These are phyloP conservation scores for Penicillium sp. DNA, from an alignment of 2,329 filamentous ascomycete species.

Conservation along the genomic window DNA sequence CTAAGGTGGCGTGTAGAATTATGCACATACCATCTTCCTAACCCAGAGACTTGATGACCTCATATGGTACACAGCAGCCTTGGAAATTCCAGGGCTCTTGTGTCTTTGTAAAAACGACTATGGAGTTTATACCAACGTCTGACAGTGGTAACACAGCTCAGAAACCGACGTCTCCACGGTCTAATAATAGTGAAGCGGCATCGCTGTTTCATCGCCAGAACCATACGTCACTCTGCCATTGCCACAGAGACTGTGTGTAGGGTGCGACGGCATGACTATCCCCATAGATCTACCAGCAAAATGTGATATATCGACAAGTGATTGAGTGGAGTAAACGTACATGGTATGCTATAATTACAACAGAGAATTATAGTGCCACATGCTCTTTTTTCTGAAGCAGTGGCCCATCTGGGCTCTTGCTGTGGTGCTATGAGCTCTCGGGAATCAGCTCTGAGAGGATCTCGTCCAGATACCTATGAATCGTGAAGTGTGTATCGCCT, in stretches of 20 bases:
- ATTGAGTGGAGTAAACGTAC: not conserved
- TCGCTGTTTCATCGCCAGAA: not conserved
- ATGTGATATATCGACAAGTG: not conserved
- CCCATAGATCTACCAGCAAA: not conserved
- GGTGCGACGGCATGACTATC: not conserved
- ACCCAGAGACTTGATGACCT: not conserved
- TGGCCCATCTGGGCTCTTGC: not conserved
- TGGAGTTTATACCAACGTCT: not conserved
- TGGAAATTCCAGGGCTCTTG: not conserved
- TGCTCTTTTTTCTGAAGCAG: not conserved
- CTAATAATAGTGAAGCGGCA: not conserved
- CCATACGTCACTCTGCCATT: not conserved
- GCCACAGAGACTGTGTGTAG: not conserved
- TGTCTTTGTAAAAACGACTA: not conserved
- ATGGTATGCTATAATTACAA: not conserved
- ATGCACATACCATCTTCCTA: not conserved
- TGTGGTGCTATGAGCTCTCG: not conserved
- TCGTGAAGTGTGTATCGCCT: slow-evolving; percentile 23
- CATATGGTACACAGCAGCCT: not conserved
- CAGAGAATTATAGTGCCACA: not conserved
- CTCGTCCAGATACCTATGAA: not conserved
- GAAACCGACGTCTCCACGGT: not conserved
- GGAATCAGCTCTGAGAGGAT: slow-evolving; percentile 2
- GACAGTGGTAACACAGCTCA: not conserved
- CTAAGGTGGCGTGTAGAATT: not conserved